These are phyloP conservation scores for Fomitopsis serialis DNA, from an alignment of 768 basidiomycete genomes.

Conservation along the genomic window DNA sequence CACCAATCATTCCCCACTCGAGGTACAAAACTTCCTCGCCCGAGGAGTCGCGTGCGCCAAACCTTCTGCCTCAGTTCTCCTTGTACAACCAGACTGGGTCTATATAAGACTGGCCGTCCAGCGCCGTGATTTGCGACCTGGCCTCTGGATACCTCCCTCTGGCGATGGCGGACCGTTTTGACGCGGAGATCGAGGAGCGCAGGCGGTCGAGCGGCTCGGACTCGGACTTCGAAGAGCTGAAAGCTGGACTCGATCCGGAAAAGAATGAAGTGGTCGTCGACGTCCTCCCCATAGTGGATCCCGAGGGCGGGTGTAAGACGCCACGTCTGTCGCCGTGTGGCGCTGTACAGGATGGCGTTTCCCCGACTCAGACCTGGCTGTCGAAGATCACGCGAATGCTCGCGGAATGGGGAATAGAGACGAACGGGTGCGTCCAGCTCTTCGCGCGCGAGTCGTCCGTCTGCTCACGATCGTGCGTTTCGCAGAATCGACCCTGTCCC, in stretches of 20 bases:
- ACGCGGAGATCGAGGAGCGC: not conserved
- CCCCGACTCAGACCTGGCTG: not conserved
- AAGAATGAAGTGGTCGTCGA: not conserved
- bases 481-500: slow-evolving; percentile 51
- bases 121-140: too few relatives aligned
- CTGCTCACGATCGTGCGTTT: not conserved
- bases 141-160: too few relatives aligned
- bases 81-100: too few relatives aligned
- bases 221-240: not conserved
- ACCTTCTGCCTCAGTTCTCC: too few relatives aligned
- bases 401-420: slow-evolving; percentile 19
- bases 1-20: too few relatives aligned
- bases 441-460: not conserved
- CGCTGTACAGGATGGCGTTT: too few relatives aligned
- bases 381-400: slow-evolving; percentile 11
- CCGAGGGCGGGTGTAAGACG: not conserved
- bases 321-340: too few relatives aligned
- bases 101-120: too few relatives aligned
- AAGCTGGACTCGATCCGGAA: not conserved
- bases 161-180: not conserved
- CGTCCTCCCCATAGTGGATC: not conserved
- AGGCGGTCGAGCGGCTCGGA: not conserved
- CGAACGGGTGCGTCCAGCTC: slow-evolving; percentile 12
- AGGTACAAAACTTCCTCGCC: too few relatives aligned
- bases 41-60: too few relatives aligned